phyloP scores from a whole-genome alignment of 1,284 basidiomycete species.

The Ustilago sp. region DNA sequence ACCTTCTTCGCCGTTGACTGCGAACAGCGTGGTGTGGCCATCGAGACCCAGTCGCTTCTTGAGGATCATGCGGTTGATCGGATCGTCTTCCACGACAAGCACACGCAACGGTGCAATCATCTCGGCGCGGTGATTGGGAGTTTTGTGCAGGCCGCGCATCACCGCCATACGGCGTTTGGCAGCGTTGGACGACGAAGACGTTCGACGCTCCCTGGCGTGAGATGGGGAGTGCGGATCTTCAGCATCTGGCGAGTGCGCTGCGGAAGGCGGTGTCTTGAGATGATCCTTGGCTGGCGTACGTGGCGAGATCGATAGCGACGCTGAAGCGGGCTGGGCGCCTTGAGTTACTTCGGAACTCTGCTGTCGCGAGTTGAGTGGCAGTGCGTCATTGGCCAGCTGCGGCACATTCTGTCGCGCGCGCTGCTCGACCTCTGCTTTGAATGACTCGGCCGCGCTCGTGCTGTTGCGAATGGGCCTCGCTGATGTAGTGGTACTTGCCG shows the following conservation, averaged over 20 bases:
- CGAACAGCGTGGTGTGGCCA: slow-evolving; percentile 78
- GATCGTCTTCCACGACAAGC: slow-evolving; percentile 73
- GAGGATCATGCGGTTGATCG: slow-evolving; percentile 81
- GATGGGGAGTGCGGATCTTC: slow-evolving; percentile 14
- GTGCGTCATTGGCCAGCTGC: slow-evolving; percentile 16
- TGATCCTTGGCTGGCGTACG: slow-evolving; percentile 8
- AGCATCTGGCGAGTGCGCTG: slow-evolving; percentile 23
- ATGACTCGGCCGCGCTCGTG: slow-evolving; percentile 36
- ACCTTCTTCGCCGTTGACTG: slow-evolving; percentile 82
- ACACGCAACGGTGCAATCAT: slow-evolving; percentile 54
- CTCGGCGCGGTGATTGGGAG: slow-evolving; percentile 17
- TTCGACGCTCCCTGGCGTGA: slow-evolving; percentile 21
- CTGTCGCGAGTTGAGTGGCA: slow-evolving; percentile 20
- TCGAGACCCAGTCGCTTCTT: slow-evolving; percentile 78
- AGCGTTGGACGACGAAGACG: slow-evolving; percentile 32
- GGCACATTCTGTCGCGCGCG: slow-evolving; percentile 29
- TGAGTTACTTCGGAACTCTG: not conserved
- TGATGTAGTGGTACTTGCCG: slow-evolving; percentile 18
- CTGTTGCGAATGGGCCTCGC: slow-evolving; percentile 15
- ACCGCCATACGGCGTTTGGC: slow-evolving; percentile 39
- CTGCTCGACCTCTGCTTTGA: slow-evolving; percentile 46
- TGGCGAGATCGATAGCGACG: slow-evolving; percentile 10
- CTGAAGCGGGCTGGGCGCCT: not conserved
- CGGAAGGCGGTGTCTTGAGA: not conserved
- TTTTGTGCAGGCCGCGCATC: slow-evolving; percentile 44